Percentiles rank a stretch among this genome's conserved stretches.
Evolutionary conservation across 371 early-diverging fungal genomes (phyloP).

Genomic region (Syncephalastrum sp.): DNA sequence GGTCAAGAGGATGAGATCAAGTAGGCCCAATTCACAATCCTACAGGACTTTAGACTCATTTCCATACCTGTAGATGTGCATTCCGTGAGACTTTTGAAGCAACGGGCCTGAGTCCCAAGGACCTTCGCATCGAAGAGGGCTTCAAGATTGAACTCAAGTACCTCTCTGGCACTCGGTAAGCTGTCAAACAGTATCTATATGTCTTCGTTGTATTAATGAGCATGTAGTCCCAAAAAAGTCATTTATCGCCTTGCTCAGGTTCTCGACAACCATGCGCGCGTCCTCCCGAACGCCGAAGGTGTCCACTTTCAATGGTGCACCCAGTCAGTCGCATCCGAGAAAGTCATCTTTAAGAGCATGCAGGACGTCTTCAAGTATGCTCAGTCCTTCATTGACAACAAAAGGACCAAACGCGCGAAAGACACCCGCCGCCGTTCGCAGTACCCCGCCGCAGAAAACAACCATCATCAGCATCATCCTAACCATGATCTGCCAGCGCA

Average conservation of each 20-base stretch:
- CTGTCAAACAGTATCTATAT: not conserved
- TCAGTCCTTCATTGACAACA: constrained; percentile 60
- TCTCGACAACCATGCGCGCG: constrained; percentile 56
- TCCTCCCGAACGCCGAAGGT: constrained; percentile 68
- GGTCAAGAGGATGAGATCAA: constrained; percentile 79
- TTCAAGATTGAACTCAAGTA: constrained; percentile 82
- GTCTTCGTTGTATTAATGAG: not conserved
- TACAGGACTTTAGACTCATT: not conserved
- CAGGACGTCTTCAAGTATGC: constrained; percentile 77
- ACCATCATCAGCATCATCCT: constrained; percentile 11
- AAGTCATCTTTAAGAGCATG: constrained; percentile 75
- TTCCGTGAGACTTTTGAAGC: constrained; percentile 74
- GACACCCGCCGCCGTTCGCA: constrained; percentile 29
- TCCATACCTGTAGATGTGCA: constrained; percentile 63
- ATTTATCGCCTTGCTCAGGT: constrained; percentile 76
- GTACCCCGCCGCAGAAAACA: constrained; percentile 17
- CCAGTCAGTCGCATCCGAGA: constrained; percentile 63
- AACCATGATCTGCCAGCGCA: constrained; percentile 1
- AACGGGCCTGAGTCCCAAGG: constrained; percentile 71
- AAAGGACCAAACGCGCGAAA: constrained; percentile 31
- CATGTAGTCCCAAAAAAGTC: constrained; percentile 70
- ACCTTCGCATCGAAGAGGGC: constrained; percentile 69
- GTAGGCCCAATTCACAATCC: constrained; percentile 46
- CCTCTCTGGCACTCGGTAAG: constrained; percentile 71
- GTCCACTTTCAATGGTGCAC: constrained; percentile 74